Evolutionary conservation across 2,329 filamentous ascomycete genomes (phyloP).

Genomic region (Ceratocystis huliohia): DNA sequence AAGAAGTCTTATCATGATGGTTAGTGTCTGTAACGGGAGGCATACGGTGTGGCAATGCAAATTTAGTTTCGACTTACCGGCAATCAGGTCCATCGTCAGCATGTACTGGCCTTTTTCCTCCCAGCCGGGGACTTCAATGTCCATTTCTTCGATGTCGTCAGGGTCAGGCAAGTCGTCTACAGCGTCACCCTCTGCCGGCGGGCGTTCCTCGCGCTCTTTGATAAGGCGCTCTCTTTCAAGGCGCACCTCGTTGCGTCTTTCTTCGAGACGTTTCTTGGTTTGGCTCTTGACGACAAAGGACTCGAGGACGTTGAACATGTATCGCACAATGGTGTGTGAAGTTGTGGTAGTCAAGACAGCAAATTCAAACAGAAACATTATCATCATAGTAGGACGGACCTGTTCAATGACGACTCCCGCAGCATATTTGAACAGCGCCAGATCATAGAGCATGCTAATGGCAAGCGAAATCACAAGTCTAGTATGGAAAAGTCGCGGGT

Average conservation of each 20-base stretch:
- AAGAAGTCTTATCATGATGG: constrained; percentile 54
- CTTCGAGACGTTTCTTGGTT: constrained; percentile 53
- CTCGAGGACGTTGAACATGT: constrained; percentile 66
- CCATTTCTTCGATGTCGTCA: constrained; percentile 78
- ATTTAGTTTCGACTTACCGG: constrained; percentile 41
- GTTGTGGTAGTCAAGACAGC: constrained; percentile 74
- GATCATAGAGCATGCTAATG: constrained; percentile 67
- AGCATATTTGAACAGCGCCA: constrained; percentile 68
- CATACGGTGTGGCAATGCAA: neutral
- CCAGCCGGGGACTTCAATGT: constrained; percentile 92
- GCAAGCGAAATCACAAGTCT: constrained; percentile 67
- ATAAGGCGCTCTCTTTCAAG: constrained; percentile 43
- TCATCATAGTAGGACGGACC: constrained; percentile 95
- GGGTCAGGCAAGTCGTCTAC: constrained; percentile 40
- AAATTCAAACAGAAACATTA: constrained; percentile 98
- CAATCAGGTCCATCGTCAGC: constrained; percentile 72
- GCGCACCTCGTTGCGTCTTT: constrained; percentile 55
- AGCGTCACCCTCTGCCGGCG: constrained; percentile 32
- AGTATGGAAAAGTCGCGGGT: constrained; percentile 76
- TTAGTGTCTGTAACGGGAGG: neutral
- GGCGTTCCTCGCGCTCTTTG: constrained; percentile 36
- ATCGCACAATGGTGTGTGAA: constrained; percentile 64
- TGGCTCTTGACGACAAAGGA: constrained; percentile 62
- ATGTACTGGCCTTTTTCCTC: constrained; percentile 90
- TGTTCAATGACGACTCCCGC: constrained; percentile 72